These are phyloP conservation scores for Dorcoceras hygrometricum DNA, from an alignment of 257 asterid species.

Conservation along the genomic window DNA sequence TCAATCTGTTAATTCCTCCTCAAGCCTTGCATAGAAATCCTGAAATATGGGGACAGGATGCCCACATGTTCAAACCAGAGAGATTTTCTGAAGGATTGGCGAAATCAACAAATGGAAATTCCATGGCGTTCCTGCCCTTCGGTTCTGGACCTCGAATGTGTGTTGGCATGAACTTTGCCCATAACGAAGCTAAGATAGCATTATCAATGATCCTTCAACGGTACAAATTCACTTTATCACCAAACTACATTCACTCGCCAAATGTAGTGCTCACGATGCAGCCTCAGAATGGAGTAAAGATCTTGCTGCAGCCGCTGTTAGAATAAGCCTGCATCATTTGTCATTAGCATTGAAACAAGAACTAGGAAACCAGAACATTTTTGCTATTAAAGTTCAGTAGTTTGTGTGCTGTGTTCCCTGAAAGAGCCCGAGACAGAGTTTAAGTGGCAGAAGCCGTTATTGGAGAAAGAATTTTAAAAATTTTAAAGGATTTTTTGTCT, in stretches of 20 bases:
- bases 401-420: too few relatives aligned
- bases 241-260: slow-evolving; percentile 39
- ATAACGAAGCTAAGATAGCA: slow-evolving; percentile 33
- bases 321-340: background rate
- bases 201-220: slow-evolving; percentile 44
- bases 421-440: background rate
- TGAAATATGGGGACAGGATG: slow-evolving; percentile 36
- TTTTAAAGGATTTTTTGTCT: too few relatives aligned
- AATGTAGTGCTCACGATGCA: slow-evolving; percentile 20
- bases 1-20: slow-evolving; percentile 23
- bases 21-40: slow-evolving; percentile 36
- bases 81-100: slow-evolving; percentile 36
- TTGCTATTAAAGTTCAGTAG: too few relatives aligned
- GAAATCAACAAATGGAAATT: slow-evolving; percentile 30
- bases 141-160: slow-evolving; percentile 39
- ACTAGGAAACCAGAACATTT: too few relatives aligned
- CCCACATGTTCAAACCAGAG: slow-evolving; percentile 34
- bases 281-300: slow-evolving; percentile 36
- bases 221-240: slow-evolving; percentile 31
- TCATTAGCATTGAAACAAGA: background rate
- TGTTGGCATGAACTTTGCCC: slow-evolving; percentile 34
- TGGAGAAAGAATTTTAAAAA: too few relatives aligned
- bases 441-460: too few relatives aligned
- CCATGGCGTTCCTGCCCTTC: slow-evolving; percentile 31
- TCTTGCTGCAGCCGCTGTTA: slow-evolving; percentile 34